Evolutionary conservation across 2,329 filamentous ascomycete genomes (phyloP), one percentile per base, ranked within the genome.

Genomic region (Phyllosticta paracitricarpa): DNA sequence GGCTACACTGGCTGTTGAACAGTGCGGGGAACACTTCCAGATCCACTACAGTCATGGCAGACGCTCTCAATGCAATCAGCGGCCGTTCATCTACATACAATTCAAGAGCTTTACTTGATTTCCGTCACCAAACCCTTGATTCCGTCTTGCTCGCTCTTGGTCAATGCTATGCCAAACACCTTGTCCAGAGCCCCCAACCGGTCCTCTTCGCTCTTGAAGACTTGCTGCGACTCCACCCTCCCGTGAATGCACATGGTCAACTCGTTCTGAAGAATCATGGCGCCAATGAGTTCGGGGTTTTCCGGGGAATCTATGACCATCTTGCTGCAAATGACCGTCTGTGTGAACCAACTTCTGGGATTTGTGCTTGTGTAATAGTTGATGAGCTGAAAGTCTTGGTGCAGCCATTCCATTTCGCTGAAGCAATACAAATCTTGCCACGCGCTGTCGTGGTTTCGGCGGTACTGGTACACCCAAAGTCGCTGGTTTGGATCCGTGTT

Each of bases 351-450:
- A 1, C 61, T 69, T 33, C 64, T 67, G n/a, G 58, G 67, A 58
- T 64, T 70, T 1, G 71, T 73, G 60, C 71, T 73, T 6, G 70
- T 73, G 59, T 63, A 72, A 57, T 71, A 69, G 56, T 72, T 74
- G 68, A 73, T 71, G 30, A 71, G 28, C 9, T 54, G 62, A 58
- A 71, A 74, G 57, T 75, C 73, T 19, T 61, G 64, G 0, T 68
- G 69, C 17, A 70, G 63, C 60, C 73, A 75, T 56, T 74, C 73
- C 3, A 74, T 63, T 65, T 75, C 73, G 14, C 81, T 79, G 70
- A 91, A 91, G 63, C 80, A 82, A 70, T 89, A 89, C 56, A 79
- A 81, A 1, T 81, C 75, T 24, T 79, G 75, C 83, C 86, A 91
- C 1, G 77, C 75, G 55, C 72, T 74, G 0, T 79, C 73, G 0